phyloP scores from a whole-genome alignment of 1,139 yeast genomes.

The Yamadazyma kanchanaburiensis region DNA sequence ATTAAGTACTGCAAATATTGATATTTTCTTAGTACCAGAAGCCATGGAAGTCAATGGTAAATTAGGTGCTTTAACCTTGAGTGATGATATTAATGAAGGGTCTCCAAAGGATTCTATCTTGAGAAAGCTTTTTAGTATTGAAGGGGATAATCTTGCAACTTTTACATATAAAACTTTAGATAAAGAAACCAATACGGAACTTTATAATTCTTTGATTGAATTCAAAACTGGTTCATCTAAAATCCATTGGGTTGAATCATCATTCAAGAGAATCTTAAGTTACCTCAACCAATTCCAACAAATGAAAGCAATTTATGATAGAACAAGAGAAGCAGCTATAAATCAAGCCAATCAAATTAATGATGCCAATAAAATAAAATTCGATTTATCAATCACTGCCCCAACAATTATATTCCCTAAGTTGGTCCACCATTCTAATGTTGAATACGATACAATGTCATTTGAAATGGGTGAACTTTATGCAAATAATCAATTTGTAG shows the following conservation, averaged over 20 bases:
- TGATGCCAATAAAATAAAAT: conserved; percentile 59
- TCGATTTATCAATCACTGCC: conserved; percentile 71
- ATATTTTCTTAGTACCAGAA: conserved; percentile 69
- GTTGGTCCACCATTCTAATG: conserved; percentile 37
- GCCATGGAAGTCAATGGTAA: conserved; percentile 72
- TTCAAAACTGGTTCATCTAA: conserved; percentile 74
- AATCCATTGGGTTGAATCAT: conserved; percentile 76
- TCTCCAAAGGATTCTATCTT: conserved; percentile 56
- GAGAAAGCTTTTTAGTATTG: conserved; percentile 71
- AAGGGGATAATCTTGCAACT: conserved; percentile 81
- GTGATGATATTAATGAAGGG: conserved; percentile 72
- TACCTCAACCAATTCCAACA: conserved; percentile 73
- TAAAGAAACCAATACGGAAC: conserved; percentile 41
- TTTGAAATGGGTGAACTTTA: conserved; percentile 82
- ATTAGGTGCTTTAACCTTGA: conserved; percentile 76
- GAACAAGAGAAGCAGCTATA: conserved; percentile 81
- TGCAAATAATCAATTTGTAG: conserved; percentile 57
- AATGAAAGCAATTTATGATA: conserved; percentile 85
- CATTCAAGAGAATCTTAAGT: conserved; percentile 63
- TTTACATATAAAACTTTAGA: conserved; percentile 82
- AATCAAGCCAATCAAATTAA: conserved; percentile 65
- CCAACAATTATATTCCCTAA: conserved; percentile 84
- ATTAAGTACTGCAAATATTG: conserved; percentile 70
- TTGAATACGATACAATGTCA: conserved; percentile 57
- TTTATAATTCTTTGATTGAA: conserved; percentile 58